phyloP scores from a whole-genome alignment of 2,329 filamentous ascomycete species.

The Dactylellina sp. region DNA sequence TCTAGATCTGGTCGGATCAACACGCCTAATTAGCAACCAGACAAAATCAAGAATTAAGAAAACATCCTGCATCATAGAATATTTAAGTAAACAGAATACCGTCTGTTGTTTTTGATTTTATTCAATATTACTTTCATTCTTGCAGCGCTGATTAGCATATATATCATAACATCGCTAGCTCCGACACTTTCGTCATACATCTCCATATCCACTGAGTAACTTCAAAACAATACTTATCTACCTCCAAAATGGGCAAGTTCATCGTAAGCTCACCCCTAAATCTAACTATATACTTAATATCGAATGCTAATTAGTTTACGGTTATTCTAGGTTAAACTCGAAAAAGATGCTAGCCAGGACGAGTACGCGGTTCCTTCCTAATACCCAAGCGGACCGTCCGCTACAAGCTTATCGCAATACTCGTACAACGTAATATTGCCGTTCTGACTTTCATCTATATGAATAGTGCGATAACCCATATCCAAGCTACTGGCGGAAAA shows the following conservation, averaged over 20 bases:
- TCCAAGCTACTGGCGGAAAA: conserved; percentile 4
- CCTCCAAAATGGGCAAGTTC: not conserved
- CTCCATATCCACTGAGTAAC: no score
- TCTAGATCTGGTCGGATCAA: conserved; percentile 4
- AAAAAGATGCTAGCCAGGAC: not conserved
- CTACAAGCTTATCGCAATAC: no score
- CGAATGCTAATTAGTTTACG: no score
- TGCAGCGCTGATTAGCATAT: not conserved
- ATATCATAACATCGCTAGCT: no score
- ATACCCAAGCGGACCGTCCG: no score
- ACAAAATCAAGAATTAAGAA: not conserved
- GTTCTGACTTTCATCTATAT: not conserved
- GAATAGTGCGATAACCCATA: conserved; percentile 2
- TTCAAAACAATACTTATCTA: no score
- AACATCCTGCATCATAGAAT: not conserved
- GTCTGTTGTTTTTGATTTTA: not conserved
- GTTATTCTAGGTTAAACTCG: conserved; percentile 1
- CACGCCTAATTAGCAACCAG: not conserved
- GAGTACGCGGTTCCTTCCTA: not conserved
- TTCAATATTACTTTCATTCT: no score
- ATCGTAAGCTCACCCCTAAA: not conserved
- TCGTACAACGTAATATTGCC: no score
- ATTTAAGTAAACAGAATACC: not conserved
- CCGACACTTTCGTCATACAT: no score
- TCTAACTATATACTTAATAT: not conserved